phyloP scores from a whole-genome alignment of 164 flowering plant genomes.

The Vitis rupestris region DNA sequence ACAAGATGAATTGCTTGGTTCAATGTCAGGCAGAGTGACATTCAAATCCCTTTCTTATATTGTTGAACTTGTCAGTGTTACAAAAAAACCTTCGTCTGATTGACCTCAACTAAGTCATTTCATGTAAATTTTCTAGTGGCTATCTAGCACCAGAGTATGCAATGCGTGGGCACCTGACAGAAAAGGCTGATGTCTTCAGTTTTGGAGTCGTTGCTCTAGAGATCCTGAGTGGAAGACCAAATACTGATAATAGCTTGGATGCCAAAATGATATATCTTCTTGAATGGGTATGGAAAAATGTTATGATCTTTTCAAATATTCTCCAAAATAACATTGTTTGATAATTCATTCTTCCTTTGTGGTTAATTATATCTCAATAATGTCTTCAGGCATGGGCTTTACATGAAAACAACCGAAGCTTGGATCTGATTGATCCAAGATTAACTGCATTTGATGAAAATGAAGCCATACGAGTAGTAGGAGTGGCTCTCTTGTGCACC shows the following conservation, averaged over 20 bases:
- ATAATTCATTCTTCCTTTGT: too few species aligned
- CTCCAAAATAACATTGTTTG: too few species aligned
- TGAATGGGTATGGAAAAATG: constrained; percentile 24
- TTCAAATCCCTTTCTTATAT: too few species aligned
- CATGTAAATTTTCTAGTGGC: constrained; percentile 15
- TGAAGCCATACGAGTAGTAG: constrained; percentile 35
- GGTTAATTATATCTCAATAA: too few species aligned
- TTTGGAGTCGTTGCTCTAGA: constrained; percentile 29
- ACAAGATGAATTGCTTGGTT: too few species aligned
- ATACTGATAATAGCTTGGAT: constrained; percentile 14
- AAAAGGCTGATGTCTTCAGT: constrained; percentile 25
- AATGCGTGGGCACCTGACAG: constrained; percentile 29
- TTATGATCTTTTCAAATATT: background rate
- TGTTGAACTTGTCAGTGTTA: too few species aligned
- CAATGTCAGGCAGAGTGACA: background rate
- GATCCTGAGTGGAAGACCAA: constrained; percentile 25
- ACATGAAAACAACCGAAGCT: constrained; percentile 30
- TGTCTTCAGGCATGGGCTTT: constrained; percentile 48
- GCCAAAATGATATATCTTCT: constrained; percentile 19
- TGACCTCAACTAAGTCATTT: too few species aligned
- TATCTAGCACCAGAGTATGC: constrained; percentile 32
- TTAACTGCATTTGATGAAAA: constrained; percentile 26
- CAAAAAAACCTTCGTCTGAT: too few species aligned
- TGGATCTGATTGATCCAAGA: constrained; percentile 41
- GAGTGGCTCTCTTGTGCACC: constrained; percentile 51